A percentile compares a stretch with the other conserved stretches of the same genome.
Conservation (phyloP, 1,284 basidiomycete genomes). For the Baeospora myosura region DNA sequence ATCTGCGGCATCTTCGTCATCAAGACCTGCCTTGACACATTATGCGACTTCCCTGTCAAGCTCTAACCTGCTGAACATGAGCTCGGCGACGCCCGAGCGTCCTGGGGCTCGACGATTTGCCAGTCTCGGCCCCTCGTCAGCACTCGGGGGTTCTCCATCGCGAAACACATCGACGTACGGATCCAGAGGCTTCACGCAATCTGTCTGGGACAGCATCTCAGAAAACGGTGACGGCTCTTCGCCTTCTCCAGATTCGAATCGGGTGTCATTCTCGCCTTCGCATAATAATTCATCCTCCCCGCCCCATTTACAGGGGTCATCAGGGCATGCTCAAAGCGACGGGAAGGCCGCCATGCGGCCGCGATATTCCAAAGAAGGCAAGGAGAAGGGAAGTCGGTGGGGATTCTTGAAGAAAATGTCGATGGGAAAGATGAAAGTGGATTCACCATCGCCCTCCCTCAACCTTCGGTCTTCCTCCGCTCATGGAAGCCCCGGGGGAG, state of each 20-base stretch:
- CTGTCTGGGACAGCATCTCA: conserved; percentile 40
- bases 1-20: conserved; percentile 24
- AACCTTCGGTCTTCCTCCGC: conserved; percentile 25
- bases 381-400: conserved; percentile 70
- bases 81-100: conserved; percentile 27
- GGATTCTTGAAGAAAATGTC: conserved; percentile 96
- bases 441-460: conserved; percentile 40
- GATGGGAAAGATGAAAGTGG: conserved; percentile 77
- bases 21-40: conserved; percentile 38
- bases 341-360: conserved; percentile 23
- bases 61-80: conserved; percentile 46
- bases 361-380: conserved; percentile 34
- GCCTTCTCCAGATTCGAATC: conserved; percentile 17
- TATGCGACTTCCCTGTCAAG: conserved; percentile 56
- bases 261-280: conserved; percentile 18
- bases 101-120: conserved; percentile 50
- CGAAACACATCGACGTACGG: conserved; percentile 17
- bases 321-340: conserved; percentile 21
- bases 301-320: conserved; percentile 13
- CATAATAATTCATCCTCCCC: conserved; percentile 13
- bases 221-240: conserved; percentile 15
- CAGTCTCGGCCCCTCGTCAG: conserved; percentile 50
- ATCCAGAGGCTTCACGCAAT: conserved; percentile 29
- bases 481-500: conserved; percentile 14
- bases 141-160: conserved; percentile 27